These are phyloP conservation scores for Drechslerella dactyloides DNA, from an alignment of 2,329 filamentous ascomycete species.

Conservation along the genomic window DNA sequence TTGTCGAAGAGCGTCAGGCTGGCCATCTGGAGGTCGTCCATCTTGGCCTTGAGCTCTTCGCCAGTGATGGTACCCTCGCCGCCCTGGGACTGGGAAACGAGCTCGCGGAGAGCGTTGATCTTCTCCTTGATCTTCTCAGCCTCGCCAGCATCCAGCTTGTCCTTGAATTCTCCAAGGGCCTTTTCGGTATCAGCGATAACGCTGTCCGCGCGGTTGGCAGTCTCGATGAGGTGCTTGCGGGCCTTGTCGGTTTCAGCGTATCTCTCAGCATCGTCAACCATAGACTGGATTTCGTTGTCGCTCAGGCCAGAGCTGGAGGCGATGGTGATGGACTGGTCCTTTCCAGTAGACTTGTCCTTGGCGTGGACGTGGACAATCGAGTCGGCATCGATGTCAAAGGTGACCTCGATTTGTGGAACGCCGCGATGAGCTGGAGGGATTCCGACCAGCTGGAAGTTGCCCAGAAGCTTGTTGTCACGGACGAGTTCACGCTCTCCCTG, in stretches of 20 bases:
- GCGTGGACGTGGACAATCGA: constrained; percentile 97
- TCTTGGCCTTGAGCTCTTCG: constrained; percentile 97
- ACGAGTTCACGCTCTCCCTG: constrained; percentile 99
- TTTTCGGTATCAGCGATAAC: constrained; percentile 98
- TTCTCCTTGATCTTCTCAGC: constrained; percentile 92
- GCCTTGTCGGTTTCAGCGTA: constrained; percentile 95
- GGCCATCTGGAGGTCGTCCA: constrained; percentile 93
- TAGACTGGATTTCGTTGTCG: constrained; percentile 90
- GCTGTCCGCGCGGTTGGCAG: constrained; percentile 95
- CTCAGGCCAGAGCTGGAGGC: constrained; percentile 96
- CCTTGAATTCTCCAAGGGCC: constrained; percentile 93
- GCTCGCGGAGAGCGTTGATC: constrained; percentile 82
- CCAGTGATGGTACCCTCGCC: constrained; percentile 86
- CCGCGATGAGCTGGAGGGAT: constrained; percentile 95
- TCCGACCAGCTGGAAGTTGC: constrained; percentile 98
- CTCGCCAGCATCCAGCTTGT: constrained; percentile 96
- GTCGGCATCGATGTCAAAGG: constrained; percentile 97
- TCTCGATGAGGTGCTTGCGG: constrained; percentile 92
- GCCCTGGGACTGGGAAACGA: constrained; percentile 90
- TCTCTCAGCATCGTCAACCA: constrained; percentile 98
- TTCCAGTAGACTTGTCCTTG: constrained; percentile 99
- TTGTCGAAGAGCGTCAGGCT: constrained; percentile 98
- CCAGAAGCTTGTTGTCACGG: constrained; percentile 96
- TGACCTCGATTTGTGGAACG: constrained; percentile 95
- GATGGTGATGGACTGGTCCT: constrained; percentile 99